Evolutionary conservation across 164 flowering plant species (phyloP), one percentile per base, ranked within the genome.

Genomic region (Annona squamosa): DNA sequence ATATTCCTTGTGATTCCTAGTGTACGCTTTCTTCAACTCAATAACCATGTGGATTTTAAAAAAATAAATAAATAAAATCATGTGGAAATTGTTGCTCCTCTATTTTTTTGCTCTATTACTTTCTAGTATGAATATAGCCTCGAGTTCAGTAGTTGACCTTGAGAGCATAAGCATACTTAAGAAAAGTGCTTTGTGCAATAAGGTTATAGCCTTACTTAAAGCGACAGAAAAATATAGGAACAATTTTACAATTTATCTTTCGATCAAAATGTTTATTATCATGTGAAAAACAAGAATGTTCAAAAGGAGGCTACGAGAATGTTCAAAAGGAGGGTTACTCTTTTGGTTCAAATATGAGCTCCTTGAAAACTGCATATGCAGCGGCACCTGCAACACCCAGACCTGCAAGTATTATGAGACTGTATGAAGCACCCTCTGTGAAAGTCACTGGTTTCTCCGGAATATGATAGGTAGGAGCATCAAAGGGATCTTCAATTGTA

Each of bases 401-500:
- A 45, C 97, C 98, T 4, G 86, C 93, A 77, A 96, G 90, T 74
- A 96, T 96, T 80, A 96, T 73, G 65, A 90, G 3, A 76, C 86
- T 77, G 79, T 96, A 96, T 62, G 97, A 90, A 75, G 97, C 97
- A 64, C 99, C 97, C 77, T 96, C 99, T 0, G 86, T 76, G 79
- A 91, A 96, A 26, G 97, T 88, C 72, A 96, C 93, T 3, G 98
- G 99, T 79, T 96, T 93, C 81, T 93, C 91, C 43, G 99, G 99
- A 76, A 96, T 96, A 71, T 93, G 86, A 79, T 93, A 89, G 3
- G 99, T 96, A 63, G 93, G 97, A 69, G 97, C 85, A 86, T 96
- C 97, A 86, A 91, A 96, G n/a, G 97, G 98, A 81, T 93, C 98
- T 64, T 93, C 97, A 72, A 84, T 81, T 1, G 85, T 88, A 57